Evolutionary conservation across 2,329 filamentous ascomycete species (phyloP), one percentile per base, ranked within the genome.

Genomic region (Gyromitra esculenta): DNA sequence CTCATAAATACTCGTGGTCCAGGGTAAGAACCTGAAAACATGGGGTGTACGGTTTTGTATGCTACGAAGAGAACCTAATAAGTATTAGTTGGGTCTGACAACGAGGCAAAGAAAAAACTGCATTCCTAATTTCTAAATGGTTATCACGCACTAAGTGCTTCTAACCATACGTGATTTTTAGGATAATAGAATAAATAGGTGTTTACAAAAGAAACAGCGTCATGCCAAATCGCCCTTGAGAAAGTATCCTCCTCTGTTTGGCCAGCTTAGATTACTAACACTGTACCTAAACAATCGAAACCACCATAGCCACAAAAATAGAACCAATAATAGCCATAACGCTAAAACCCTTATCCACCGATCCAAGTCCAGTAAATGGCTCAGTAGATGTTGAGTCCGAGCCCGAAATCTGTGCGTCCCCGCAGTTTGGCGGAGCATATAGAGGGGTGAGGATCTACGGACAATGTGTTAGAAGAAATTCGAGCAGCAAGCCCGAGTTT

Each of bases 271-370:
- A 52, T 21, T 21, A 52, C 48, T n/a, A 52, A 21, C 15, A 50
- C 35, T 4, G 41, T 35, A 43, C 18, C 41, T 65, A 65, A 35
- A 65, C 18, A 54, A 52, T 25, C n/a, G 45, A 57, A 15, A 5
- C 13, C 9, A 67, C 13, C 6, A 57, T 25, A n/a, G 48, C 25
- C 25, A 31, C 37, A 57, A 31, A 43, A n/a, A 57, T 13, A 52
- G 64, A 25, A 48, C 64, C 37, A 57, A 68, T 4, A 68, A 39
- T 21, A 31, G 64, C 52, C 64, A 57, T 25, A 5, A 69, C 15
- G 6, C n/a, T 50, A 15, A 31, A 21, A 6, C 15, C 64, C 21
- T 67, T 57, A 35, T 31, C 31, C 31, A 11, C 43, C 15, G 21
- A n/a, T 35, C 31, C 52, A 13, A 52, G 13, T 18, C 65, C 65